Evolutionary conservation across 2,329 filamentous ascomycete genomes (phyloP), one percentile per base, ranked within the genome.

Genomic region (Botrytis pseudocinerea): DNA sequence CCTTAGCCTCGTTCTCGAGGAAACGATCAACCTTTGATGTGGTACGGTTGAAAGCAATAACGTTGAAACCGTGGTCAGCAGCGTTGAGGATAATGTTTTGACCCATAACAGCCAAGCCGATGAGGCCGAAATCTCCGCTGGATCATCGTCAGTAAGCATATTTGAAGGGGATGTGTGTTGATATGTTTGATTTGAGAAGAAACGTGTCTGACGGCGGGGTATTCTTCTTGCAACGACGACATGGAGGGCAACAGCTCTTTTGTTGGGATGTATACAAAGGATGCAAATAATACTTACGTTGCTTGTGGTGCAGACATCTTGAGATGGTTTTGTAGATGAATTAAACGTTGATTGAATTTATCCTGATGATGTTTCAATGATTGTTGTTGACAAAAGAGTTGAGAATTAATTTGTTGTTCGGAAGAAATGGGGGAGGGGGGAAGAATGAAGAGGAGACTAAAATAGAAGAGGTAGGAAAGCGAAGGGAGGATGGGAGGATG

Each of bases 11-110:
- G 85, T 97, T 95, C 78, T 88, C 91, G 79, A 97, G 86, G 90
- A 97, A 97, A 80, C 89, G 89, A 88, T 98, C 95, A 85, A 99
- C 96, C 91, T 99, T 99, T 85, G 94, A 90, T 80, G 98, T 93
- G 80, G 96, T 99, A 85, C 96, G 93, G 92, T 99, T 99, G 91
- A 93, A 99, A 80, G 95, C 96, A 85, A 95, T 93, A 82, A 99
- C 93, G 83, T 94, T 98, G 90, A 97, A 98, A 82, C 95, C 92
- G 81, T 95, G 90, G 84, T 96, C 93, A 80, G 93, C 93, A 86
- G 92, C 93, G 85, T 96, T 96, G 82, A 96, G 85, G 84, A 96
- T 95, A 85, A 96, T 87, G 87, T 95, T 96, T 88, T 95, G 92
- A 84, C 88, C 89, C 89, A 96, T 96, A 85, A 96, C 93, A 87